Evolutionary conservation across 768 basidiomycete species (phyloP).

Genomic region (Trametes meyenii): DNA sequence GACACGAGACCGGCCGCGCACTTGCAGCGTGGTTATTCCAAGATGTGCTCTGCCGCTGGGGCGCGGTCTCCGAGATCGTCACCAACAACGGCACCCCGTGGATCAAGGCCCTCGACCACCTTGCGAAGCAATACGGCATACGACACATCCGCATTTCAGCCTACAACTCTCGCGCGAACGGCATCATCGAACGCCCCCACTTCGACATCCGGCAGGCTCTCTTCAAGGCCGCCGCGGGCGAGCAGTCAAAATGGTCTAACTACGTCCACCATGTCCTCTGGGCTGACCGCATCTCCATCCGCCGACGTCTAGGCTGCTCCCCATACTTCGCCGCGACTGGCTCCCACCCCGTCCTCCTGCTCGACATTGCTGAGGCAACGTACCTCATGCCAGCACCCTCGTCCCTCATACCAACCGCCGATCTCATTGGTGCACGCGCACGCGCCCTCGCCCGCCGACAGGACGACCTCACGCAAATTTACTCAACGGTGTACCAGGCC

Average conservation of each 20-base stretch:
- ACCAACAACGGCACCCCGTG: conserved; percentile 45
- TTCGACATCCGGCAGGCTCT: conserved; percentile 26
- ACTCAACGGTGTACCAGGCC: conserved; percentile 9
- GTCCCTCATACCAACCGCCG: conserved; percentile 7
- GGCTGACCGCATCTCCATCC: conserved; percentile 39
- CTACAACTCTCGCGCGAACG: no score
- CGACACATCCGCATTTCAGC: conserved; percentile 37
- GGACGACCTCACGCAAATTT: conserved; percentile 17
- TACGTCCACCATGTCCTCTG: conserved; percentile 37
- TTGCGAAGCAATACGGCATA: conserved; percentile 37
- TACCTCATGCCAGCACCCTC: conserved; percentile 18
- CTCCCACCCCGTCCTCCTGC: conserved; percentile 25
- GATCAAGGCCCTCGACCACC: conserved; percentile 28
- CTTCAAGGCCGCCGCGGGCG: conserved; percentile 25
- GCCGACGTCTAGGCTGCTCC: conserved; percentile 35
- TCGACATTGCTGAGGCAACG: conserved; percentile 27
- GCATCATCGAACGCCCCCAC: conserved; percentile 28
- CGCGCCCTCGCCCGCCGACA: conserved; percentile 17
- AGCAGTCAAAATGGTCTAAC: conserved; percentile 26
- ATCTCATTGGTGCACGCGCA: conserved; percentile 24
- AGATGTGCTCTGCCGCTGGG: conserved; percentile 45
- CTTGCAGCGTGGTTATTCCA: conserved; percentile 40
- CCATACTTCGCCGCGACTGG: conserved; percentile 30
- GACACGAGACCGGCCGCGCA: conserved; percentile 31
- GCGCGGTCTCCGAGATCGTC: conserved; percentile 40